A percentile compares a stretch with the other conserved stretches of the same genome.
Evolutionary conservation across 2,329 filamentous ascomycete genomes (phyloP).

Genomic region (Clonostachys rhizophaga): DNA sequence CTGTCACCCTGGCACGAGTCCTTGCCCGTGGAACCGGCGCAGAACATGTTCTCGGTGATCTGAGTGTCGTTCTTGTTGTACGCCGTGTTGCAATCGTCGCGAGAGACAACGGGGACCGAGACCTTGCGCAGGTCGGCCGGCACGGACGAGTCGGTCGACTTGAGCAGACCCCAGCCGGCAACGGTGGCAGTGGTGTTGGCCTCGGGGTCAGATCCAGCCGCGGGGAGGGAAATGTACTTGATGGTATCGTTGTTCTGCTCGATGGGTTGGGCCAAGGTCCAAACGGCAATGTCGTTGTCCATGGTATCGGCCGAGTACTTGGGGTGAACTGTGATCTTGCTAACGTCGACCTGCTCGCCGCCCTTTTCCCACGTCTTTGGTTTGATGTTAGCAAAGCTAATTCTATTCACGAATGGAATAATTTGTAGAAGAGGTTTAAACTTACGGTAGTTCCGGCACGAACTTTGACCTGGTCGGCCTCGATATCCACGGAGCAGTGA

Average conservation of each 20-base stretch:
- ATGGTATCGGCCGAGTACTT: constrained; percentile 7
- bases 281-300: constrained; percentile 19
- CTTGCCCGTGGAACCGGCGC: constrained; percentile 18
- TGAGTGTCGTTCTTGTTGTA: constrained; percentile 14
- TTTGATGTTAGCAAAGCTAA: not conserved
- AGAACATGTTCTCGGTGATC: constrained; percentile 23
- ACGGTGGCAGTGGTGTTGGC: constrained; percentile 9
- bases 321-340: constrained; percentile 13
- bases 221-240: constrained; percentile 14
- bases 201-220: constrained; percentile 15
- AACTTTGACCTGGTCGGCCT: not conserved
- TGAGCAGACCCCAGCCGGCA: constrained; percentile 17
- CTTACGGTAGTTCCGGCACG: constrained; percentile 8
- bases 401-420: constrained; percentile 1
- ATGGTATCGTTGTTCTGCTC: constrained; percentile 11
- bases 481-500: constrained; percentile 12
- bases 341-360: constrained; percentile 15
- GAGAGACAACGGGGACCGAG: constrained; percentile 17
- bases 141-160: constrained; percentile 5
- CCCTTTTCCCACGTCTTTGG: constrained; percentile 6
- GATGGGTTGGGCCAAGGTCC: constrained; percentile 16
- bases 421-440: constrained; percentile 2
- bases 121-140: constrained; percentile 17
- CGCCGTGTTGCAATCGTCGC: constrained; percentile 12
- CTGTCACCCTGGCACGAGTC: constrained; percentile 24